These are phyloP conservation scores for Coprinopsis strossmayeri DNA, from an alignment of 768 basidiomycete species.

Conservation along the genomic window DNA sequence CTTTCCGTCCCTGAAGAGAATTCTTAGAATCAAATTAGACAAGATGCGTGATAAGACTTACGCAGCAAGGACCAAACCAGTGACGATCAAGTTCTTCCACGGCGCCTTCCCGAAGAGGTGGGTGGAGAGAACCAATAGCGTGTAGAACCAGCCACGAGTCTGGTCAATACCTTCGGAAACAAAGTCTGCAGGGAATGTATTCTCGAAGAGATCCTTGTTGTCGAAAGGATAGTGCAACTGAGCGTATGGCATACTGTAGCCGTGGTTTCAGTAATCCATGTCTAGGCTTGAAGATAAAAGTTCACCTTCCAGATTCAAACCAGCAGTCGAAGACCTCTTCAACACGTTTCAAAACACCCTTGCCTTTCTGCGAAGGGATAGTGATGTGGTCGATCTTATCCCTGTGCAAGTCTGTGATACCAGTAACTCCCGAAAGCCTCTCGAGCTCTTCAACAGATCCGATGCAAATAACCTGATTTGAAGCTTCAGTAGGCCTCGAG, in stretches of 20 bases:
- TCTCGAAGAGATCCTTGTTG: slow-evolving; percentile 83
- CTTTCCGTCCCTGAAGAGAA: slow-evolving; percentile 73
- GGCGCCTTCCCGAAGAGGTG: slow-evolving; percentile 91
- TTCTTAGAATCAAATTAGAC: slow-evolving; percentile 2
- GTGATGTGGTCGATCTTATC: slow-evolving; percentile 96
- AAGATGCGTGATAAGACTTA: slow-evolving; percentile 32
- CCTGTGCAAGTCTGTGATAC: slow-evolving; percentile 86
- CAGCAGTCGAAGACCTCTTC: slow-evolving; percentile 99
- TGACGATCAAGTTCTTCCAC: slow-evolving; percentile 97
- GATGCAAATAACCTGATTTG: slow-evolving; percentile 65
- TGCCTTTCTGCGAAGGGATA: slow-evolving; percentile 87
- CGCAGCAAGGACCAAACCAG: slow-evolving; percentile 93
- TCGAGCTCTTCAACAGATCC: slow-evolving; percentile 88
- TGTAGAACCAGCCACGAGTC: slow-evolving; percentile 99
- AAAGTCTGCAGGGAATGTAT: slow-evolving; percentile 90
- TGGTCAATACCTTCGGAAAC: slow-evolving; percentile 98
- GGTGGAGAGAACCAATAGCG: slow-evolving; percentile 90
- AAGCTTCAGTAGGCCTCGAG: neutral
- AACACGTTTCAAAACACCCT: slow-evolving; percentile 80
- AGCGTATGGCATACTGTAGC: slow-evolving; percentile 91
- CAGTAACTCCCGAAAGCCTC: slow-evolving; percentile 72
- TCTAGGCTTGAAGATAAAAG: neutral
- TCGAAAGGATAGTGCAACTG: slow-evolving; percentile 98
- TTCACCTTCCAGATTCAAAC: slow-evolving; percentile 98
- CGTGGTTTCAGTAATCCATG: neutral